Evolutionary conservation across 2,329 filamentous ascomycete genomes (phyloP).

Genomic region (Geoglossum cookeanum): DNA sequence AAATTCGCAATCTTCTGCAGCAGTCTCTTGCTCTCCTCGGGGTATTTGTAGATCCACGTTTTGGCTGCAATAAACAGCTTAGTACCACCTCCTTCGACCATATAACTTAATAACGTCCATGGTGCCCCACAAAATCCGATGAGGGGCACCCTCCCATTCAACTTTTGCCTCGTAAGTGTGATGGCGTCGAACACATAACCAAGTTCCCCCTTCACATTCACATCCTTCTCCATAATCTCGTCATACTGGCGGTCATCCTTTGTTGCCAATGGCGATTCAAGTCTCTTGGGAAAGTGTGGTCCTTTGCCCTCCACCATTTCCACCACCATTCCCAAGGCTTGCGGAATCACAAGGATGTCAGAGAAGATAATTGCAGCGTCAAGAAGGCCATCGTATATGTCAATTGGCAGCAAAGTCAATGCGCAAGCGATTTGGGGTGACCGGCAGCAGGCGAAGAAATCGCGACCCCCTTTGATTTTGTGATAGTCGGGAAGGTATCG

Average conservation of each 20-base stretch:
- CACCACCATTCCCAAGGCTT: constrained; percentile 96
- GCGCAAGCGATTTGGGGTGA: constrained; percentile 82
- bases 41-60: constrained; percentile 89
- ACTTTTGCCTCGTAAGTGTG: constrained; percentile 71
- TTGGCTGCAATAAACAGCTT: constrained; percentile 91
- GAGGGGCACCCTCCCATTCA: constrained; percentile 72
- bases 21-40: constrained; percentile 58
- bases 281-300: constrained; percentile 76
- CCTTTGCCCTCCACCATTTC: constrained; percentile 98
- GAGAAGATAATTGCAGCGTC: constrained; percentile 98
- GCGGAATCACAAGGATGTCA: constrained; percentile 91
- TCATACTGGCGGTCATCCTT: constrained; percentile 72
- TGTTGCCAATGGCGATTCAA: constrained; percentile 38
- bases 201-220: constrained; percentile 70
- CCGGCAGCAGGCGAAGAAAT: constrained; percentile 97
- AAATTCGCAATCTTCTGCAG: constrained; percentile 84
- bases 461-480: constrained; percentile 69
- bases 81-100: constrained; percentile 93
- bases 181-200: constrained; percentile 95
- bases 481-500: constrained; percentile 97
- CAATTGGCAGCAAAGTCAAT: constrained; percentile 83
- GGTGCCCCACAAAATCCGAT: constrained; percentile 95
- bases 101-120: constrained; percentile 95
- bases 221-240: constrained; percentile 52
- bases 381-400: constrained; percentile 74